Percentiles rank a stretch among this genome's conserved stretches.
These are phyloP conservation scores for Penicillium coprophilum DNA, from an alignment of 495 filamentous ascomycete genomes.

Conservation along the genomic window DNA sequence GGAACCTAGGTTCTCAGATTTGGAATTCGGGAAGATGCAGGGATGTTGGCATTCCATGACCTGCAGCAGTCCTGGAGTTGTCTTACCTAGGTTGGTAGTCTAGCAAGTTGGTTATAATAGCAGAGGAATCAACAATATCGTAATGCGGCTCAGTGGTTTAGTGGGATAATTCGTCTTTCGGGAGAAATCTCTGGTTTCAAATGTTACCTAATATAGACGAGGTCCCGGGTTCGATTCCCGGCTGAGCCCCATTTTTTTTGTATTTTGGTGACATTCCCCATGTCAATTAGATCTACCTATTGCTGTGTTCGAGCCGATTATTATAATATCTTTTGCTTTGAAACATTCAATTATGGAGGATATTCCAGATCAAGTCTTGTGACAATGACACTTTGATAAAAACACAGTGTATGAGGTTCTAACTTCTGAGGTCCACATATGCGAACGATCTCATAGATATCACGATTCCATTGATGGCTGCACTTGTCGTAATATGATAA, in stretches of 20 bases:
- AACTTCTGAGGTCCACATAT: no score
- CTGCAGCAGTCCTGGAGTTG: background rate
- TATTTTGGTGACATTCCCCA: no score
- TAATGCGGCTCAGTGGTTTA: background rate
- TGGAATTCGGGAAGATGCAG: background rate
- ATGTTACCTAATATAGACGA: background rate
- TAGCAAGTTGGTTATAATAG: background rate
- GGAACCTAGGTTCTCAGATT: background rate
- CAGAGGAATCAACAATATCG: background rate
- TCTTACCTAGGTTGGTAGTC: background rate
- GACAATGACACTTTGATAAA: no score
- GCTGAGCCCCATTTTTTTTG: background rate
- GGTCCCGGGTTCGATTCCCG: conserved; percentile 4
- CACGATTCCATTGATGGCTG: background rate
- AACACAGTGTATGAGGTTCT: no score
- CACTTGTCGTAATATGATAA: background rate
- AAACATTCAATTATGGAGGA: no score
- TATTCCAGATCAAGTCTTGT: no score
- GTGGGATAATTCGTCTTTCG: conserved; percentile 2
- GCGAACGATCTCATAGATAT: background rate
- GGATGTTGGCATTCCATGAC: background rate
- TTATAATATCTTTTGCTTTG: no score
- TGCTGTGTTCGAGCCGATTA: no score
- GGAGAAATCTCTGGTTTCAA: background rate
- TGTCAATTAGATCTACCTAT: no score